phyloP scores from a whole-genome alignment of 139 green algal species.

The Pleodorina starrii region DNA sequence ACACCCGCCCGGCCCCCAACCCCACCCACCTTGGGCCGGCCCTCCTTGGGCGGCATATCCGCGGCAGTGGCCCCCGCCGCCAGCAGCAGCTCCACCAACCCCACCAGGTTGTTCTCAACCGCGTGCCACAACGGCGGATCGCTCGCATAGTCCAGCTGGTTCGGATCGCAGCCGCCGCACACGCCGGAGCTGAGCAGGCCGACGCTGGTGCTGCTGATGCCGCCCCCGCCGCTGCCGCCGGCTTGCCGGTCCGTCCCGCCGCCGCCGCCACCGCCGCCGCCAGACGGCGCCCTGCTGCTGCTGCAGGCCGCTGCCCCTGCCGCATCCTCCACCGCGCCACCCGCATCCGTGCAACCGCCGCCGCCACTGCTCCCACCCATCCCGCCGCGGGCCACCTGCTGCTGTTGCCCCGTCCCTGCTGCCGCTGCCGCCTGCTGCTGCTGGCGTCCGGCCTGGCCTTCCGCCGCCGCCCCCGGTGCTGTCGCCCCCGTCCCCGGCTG shows the following conservation, averaged over 20 bases:
- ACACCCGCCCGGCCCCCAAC: no score
- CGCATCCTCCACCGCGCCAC: not conserved
- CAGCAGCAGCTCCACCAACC: constrained; percentile 54
- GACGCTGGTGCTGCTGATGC: not conserved
- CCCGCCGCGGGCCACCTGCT: not conserved
- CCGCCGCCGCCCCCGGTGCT: not conserved
- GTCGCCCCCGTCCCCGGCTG: not conserved
- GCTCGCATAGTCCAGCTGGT: constrained; percentile 57
- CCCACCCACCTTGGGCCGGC: constrained; percentile 24
- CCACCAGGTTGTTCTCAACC: constrained; percentile 57
- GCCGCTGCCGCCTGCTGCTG: not conserved
- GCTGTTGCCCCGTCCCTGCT: not conserved
- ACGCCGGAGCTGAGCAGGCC: not conserved
- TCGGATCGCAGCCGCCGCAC: constrained; percentile 18
- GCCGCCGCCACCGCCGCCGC: not conserved
- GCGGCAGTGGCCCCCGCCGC: constrained; percentile 36
- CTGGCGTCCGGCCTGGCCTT: not conserved
- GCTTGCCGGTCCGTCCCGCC: not conserved
- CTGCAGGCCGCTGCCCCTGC: not conserved
- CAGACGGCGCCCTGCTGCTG: not conserved
- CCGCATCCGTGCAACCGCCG: no score
- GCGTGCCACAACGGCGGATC: constrained; percentile 62
- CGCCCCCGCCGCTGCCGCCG: not conserved
- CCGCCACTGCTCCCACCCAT: not conserved
- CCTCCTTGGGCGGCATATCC: constrained; percentile 26